Conservation (phyloP, 108 stramenopile genomes). For the Cylindrotheca closterium region DNA sequence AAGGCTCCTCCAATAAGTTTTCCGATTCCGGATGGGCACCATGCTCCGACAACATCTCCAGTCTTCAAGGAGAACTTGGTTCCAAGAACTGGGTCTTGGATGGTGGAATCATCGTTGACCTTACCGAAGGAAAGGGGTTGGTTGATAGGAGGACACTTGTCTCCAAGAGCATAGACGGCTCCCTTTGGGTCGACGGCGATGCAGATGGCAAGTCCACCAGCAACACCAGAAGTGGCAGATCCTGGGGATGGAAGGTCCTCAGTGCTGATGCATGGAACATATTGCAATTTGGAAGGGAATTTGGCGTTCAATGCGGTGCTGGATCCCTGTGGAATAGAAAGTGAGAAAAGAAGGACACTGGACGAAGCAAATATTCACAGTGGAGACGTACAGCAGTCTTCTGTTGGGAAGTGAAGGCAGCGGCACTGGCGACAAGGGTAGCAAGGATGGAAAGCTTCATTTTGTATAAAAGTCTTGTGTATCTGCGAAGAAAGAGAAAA, state of each 20-base stretch:
- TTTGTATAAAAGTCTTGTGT: constrained; percentile 17
- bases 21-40: constrained; percentile 94
- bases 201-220: constrained; percentile 94
- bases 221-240: constrained; percentile 88
- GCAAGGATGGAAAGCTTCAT: constrained; percentile 82
- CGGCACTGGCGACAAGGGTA: constrained; percentile 55
- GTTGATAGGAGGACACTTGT: constrained; percentile 97
- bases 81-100: constrained; percentile 92
- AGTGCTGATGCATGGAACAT: constrained; percentile 83
- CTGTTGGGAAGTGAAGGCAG: constrained; percentile 56
- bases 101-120: constrained; percentile 74
- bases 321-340: constrained; percentile 29
- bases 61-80: constrained; percentile 95
- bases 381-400: constrained; percentile 40
- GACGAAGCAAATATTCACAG: background rate
- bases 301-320: constrained; percentile 61
- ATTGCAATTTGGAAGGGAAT: constrained; percentile 58
- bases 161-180: constrained; percentile 91
- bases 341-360: background rate
- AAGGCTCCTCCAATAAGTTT: constrained; percentile 93
- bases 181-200: constrained; percentile 94
- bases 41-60: constrained; percentile 83
- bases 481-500: background rate
- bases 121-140: constrained; percentile 94
- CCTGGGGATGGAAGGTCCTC: constrained; percentile 87